A percentile compares a stretch with the other conserved stretches of the same genome.
These are phyloP conservation scores for Aspergillus baeticus DNA, from an alignment of 495 filamentous ascomycete genomes.

Conservation along the genomic window DNA sequence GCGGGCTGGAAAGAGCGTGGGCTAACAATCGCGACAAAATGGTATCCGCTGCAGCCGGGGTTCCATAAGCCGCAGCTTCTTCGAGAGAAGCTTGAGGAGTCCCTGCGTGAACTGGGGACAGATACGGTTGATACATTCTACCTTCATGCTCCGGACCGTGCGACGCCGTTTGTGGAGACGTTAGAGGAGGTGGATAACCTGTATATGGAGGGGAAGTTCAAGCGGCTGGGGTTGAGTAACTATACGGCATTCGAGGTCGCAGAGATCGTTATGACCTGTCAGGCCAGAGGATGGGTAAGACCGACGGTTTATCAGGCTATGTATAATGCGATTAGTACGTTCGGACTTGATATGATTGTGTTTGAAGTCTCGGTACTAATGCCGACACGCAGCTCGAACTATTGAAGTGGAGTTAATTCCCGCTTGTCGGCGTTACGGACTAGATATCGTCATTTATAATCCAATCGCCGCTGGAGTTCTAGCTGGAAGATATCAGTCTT, in stretches of 20 bases:
- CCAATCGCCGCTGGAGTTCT: slow-evolving; percentile 82
- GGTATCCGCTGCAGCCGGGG: slow-evolving; percentile 60
- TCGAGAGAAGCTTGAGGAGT: slow-evolving; percentile 58
- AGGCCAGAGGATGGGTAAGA: slow-evolving; percentile 65
- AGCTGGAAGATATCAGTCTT: slow-evolving; percentile 77
- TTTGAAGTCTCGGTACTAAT: no score
- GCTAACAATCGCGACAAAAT: slow-evolving; percentile 81
- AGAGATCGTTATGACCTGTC: slow-evolving; percentile 77
- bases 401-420: slow-evolving; percentile 80
- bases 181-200: slow-evolving; percentile 73
- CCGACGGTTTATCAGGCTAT: slow-evolving; percentile 63
- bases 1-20: slow-evolving; percentile 80
- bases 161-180: slow-evolving; percentile 75
- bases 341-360: slow-evolving; percentile 57
- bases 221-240: slow-evolving; percentile 79
- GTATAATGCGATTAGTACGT: slow-evolving; percentile 58
- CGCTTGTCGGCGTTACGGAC: slow-evolving; percentile 74
- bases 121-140: slow-evolving; percentile 86
- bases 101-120: slow-evolving; percentile 68
- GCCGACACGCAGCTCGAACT: slow-evolving; percentile 60
- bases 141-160: slow-evolving; percentile 80
- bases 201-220: slow-evolving; percentile 85
- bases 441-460: slow-evolving; percentile 89
- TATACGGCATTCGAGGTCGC: slow-evolving; percentile 89
- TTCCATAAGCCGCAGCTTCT: slow-evolving; percentile 60